Evolutionary conservation across 2,329 filamentous ascomycete species (phyloP).

Genomic region (Arthroderma uncinatum): DNA sequence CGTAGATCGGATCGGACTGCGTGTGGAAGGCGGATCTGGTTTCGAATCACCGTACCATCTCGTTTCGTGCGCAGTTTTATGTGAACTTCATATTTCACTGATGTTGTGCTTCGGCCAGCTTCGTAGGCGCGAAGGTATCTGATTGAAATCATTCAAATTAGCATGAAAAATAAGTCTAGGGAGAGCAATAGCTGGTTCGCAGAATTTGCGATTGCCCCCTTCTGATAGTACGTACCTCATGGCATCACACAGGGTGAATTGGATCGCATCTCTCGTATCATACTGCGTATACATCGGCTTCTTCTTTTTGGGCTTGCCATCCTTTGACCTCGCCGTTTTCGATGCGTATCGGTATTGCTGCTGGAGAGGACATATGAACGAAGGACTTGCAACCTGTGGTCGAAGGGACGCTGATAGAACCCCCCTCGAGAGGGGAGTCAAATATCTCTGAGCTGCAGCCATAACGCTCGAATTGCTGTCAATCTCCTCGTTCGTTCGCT

Average conservation of each 20-base stretch:
- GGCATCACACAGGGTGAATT: conserved; percentile 79
- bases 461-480: conserved; percentile 7
- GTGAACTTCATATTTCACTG: conserved; percentile 78
- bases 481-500: neutral
- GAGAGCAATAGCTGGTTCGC: neutral
- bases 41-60: conserved; percentile 77
- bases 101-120: conserved; percentile 64
- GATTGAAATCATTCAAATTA: conserved; percentile 12
- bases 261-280: conserved; percentile 53
- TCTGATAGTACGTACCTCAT: conserved; percentile 50
- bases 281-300: conserved; percentile 52
- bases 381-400: conserved; percentile 10
- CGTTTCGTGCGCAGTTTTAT: conserved; percentile 73
- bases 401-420: conserved; percentile 10
- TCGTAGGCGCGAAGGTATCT: conserved; percentile 88
- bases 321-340: conserved; percentile 6
- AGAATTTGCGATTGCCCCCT: neutral
- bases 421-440: conserved; percentile 14
- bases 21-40: conserved; percentile 76
- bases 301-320: conserved; percentile 38
- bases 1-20: conserved; percentile 78
- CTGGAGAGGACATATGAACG: conserved; percentile 15
- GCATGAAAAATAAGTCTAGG: neutral
- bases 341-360: conserved; percentile 14
- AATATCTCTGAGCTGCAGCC: conserved; percentile 13